Evolutionary conservation across 2,329 filamentous ascomycete species (phyloP), one percentile per base, ranked within the genome.

Genomic region (Xylariaceae sp.): DNA sequence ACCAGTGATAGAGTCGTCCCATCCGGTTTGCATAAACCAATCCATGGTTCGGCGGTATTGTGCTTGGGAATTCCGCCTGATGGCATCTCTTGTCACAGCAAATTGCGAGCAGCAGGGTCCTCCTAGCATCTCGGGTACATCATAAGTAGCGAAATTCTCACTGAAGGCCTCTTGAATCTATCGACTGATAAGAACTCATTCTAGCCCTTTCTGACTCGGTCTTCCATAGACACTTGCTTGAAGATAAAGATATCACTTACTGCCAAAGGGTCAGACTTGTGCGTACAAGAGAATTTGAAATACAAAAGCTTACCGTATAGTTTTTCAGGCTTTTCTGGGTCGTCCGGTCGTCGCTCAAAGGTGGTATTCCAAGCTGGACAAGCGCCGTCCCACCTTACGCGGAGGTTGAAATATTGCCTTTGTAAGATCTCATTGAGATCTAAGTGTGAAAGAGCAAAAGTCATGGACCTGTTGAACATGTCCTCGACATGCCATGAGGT

Each of bases 351-450:
- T 11, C 46, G 32, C 22, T 52, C 42, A 22, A 54, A 57, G 27
- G 58, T 62, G 6, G 64, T 67, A 51, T 68, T 62, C 73, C 75
- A 79, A 34, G 67, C 68, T 0, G 76, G 78, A 55, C 77, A 81
- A 5, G 74, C 77, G 3, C 73, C 70, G 25, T 72, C 62, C 75
- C 76, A 80, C 45, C 67, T 69, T 52, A 76, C 77, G 5, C 76
- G 68, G 54, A 81, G 65, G 55, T 80, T 81, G 55, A 77, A 69
- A 57, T 78, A 81, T 11, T 74, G 71, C 42, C 74, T 64, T 44
- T 69, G 57, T 45, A 68, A 65, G 11, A 79, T 72, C 25, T 60
- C 56, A 2, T 56, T 33, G 4, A 67, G 55, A 48, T 64, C 60
- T 11, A 67, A 60, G 33, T 59, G 60, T 20, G 56, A 58, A 23